Base-by-base conservation (phyloP, 305 asterid genomes). In the Withania somnifera region DNA sequence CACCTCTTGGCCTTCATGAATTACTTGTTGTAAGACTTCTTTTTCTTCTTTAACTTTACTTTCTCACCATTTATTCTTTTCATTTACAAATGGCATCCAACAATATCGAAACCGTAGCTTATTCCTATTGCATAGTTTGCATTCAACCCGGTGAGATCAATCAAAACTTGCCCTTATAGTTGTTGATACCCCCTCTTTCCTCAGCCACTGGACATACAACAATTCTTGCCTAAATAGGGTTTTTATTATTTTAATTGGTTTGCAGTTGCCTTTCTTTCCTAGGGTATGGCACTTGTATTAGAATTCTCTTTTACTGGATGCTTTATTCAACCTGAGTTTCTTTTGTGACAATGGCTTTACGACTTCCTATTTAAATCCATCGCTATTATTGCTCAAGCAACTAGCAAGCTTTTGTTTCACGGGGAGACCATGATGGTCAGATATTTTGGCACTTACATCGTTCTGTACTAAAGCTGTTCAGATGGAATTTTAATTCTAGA, bases 1-100 rank as follows among this genome's bases (percentile, higher is more conserved):
- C 98, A 13, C 98, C 98, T 60, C 94, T 96, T 67, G 99, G 99
- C 80, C 88, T 91, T 80, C 99, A 94, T 56, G 93, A 91, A 75
- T 87, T 85, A 67, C 97, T 96, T 20, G 97, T 92, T 94, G 99
- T 96, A 90, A 20, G 88, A 26, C 56, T 45, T n/a, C 8, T 1
- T 47, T 45, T 73, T 6, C 22, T 26, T 50, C 57, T 3, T 42
- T 73, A 14, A 26, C 15, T 73, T 73, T 47, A 2, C 60, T 73
- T 47, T 73, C 26, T 24, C 79, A 73, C 6, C 11, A 73, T 9
- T 47, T 26, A 6, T 17, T 58, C 77, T 50, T 50, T 82, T 52
- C 71, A 66, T 79, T 69, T 85, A 57, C 79, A 52, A 60, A 67
- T 26, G 52, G 4, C 24, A 17, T 38, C 52, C 38, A 28, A 11